Evolutionary conservation across 2,329 filamentous ascomycete species (phyloP).

Genomic region (Fusarium setosum): DNA sequence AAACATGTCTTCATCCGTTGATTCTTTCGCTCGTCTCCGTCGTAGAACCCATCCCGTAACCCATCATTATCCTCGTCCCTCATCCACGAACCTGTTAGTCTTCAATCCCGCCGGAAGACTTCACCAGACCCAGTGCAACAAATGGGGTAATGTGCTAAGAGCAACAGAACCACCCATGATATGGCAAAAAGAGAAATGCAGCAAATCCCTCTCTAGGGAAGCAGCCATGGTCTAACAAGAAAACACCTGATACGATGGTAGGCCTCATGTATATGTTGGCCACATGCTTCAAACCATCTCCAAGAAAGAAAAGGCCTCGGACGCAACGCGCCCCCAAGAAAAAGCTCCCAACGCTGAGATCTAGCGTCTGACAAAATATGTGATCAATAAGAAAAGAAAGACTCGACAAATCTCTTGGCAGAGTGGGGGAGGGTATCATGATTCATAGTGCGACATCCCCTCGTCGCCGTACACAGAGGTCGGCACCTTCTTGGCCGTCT

Average conservation of each 20-base stretch:
- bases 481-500: slow-evolving; percentile 70
- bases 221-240: slow-evolving; percentile 38
- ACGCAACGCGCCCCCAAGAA: slow-evolving; percentile 28
- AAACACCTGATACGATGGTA: slow-evolving; percentile 26
- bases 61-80: slow-evolving; percentile 35
- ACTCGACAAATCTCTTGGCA: slow-evolving; percentile 26
- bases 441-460: slow-evolving; percentile 39
- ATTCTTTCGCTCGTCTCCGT: slow-evolving; percentile 34
- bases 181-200: slow-evolving; percentile 20
- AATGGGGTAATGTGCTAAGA: slow-evolving; percentile 20
- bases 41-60: slow-evolving; percentile 18
- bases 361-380: slow-evolving; percentile 31
- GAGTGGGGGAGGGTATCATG: slow-evolving; percentile 39
- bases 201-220: slow-evolving; percentile 17
- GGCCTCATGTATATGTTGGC: slow-evolving; percentile 8
- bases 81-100: slow-evolving; percentile 17
- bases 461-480: slow-evolving; percentile 50
- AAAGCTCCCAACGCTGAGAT: slow-evolving; percentile 25
- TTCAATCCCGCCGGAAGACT: slow-evolving; percentile 10
- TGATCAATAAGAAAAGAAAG: slow-evolving; percentile 25
- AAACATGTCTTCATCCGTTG: slow-evolving; percentile 16
- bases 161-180: slow-evolving; percentile 34
- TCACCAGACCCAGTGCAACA: slow-evolving; percentile 13
- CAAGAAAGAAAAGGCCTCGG: slow-evolving; percentile 19
- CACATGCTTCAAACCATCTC: slow-evolving; percentile 33